Percentiles rank a stretch among this genome's conserved stretches.
Conservation (phyloP, 169 alveolate genomes). For the Plasmodium gallinaceum region DNA sequence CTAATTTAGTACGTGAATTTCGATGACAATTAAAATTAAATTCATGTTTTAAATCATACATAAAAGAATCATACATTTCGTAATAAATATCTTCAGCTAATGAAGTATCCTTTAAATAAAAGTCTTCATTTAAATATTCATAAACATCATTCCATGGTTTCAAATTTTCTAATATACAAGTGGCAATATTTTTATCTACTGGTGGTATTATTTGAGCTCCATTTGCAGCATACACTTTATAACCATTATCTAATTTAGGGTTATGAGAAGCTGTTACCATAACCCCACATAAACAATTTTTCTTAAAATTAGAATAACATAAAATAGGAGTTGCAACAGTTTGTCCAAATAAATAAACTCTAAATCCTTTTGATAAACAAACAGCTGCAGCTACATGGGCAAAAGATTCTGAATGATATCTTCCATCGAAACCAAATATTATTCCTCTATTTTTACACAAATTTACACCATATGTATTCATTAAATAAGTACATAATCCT, state of each 20-base stretch:
- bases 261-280: constrained; percentile 91
- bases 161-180: constrained; percentile 79
- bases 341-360: constrained; percentile 81
- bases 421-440: constrained; percentile 88
- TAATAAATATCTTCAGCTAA: constrained; percentile 81
- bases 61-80: constrained; percentile 78
- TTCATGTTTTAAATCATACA: constrained; percentile 77
- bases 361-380: constrained; percentile 84
- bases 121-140: constrained; percentile 75
- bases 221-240: constrained; percentile 87
- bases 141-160: constrained; percentile 79
- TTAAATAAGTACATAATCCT: constrained; percentile 87
- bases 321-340: constrained; percentile 88
- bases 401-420: constrained; percentile 88
- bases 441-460: constrained; percentile 84
- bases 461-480: constrained; percentile 81
- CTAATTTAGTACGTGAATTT: constrained; percentile 77
- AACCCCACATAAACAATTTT: constrained; percentile 85
- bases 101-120: constrained; percentile 78
- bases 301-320: constrained; percentile 83
- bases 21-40: constrained; percentile 76
- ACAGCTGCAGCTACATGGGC: constrained; percentile 90
- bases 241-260: constrained; percentile 89
- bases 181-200: constrained; percentile 81
- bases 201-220: constrained; percentile 89